Evolutionary conservation across 2,329 filamentous ascomycete genomes (phyloP).

Genomic region (Stemphylium beticola): DNA sequence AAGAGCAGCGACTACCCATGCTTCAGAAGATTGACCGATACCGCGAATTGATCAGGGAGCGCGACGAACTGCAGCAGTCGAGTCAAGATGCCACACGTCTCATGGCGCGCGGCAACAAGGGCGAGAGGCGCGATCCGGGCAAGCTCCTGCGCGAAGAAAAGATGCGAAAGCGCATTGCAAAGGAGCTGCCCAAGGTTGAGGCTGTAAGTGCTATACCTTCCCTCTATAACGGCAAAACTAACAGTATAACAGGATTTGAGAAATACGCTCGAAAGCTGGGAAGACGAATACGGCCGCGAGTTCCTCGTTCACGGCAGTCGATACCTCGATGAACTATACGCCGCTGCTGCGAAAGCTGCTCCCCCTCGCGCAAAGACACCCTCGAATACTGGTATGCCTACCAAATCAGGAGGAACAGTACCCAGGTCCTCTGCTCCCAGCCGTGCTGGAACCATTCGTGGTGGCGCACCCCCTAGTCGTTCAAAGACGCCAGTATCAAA

Average conservation of each 20-base stretch:
- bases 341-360: constrained; percentile 63
- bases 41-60: constrained; percentile 80
- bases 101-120: constrained; percentile 89
- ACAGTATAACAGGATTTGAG: constrained; percentile 62
- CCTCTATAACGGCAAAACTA: background rate
- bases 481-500: constrained; percentile 53
- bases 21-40: constrained; percentile 84
- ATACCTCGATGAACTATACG: constrained; percentile 85
- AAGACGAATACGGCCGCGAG: constrained; percentile 90
- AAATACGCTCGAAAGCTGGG: constrained; percentile 83
- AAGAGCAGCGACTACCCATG: constrained; percentile 85
- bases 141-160: constrained; percentile 95
- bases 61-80: constrained; percentile 84
- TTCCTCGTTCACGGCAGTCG: constrained; percentile 92
- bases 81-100: constrained; percentile 94
- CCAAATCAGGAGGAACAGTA: constrained; percentile 31
- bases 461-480: constrained; percentile 47
- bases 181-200: constrained; percentile 91
- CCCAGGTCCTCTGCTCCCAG: constrained; percentile 41
- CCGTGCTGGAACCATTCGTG: constrained; percentile 51
- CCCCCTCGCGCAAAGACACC: constrained; percentile 79
- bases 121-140: constrained; percentile 91
- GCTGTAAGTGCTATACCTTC: constrained; percentile 50
- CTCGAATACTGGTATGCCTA: constrained; percentile 53
- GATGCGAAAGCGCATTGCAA: constrained; percentile 96